A percentile compares a stretch with the other conserved stretches of the same genome.
Evolutionary conservation across 2,329 filamentous ascomycete species (phyloP).

Genomic region (Cyanodermella asteris): DNA sequence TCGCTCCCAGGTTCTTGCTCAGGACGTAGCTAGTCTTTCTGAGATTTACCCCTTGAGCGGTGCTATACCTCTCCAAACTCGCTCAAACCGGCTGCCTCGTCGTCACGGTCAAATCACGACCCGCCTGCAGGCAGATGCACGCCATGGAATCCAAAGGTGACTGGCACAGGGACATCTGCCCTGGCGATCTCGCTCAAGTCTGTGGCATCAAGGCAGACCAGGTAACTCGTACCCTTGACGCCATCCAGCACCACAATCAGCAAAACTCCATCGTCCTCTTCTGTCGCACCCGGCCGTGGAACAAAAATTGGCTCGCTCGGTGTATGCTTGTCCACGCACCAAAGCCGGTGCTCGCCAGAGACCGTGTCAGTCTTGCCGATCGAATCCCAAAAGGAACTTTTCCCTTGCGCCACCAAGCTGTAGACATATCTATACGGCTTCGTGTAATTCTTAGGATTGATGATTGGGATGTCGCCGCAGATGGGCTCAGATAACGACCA

Average conservation of each 20-base stretch:
- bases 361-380: constrained; percentile 30
- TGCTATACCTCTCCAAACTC: too few species aligned
- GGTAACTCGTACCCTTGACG: constrained; percentile 25
- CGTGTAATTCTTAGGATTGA: constrained; percentile 24
- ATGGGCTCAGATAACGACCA: constrained; percentile 8
- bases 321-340: constrained; percentile 27
- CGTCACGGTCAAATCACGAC: too few species aligned
- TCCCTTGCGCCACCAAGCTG: constrained; percentile 21
- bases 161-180: constrained; percentile 24
- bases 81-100: too few species aligned
- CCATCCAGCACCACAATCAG: constrained; percentile 33
- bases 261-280: constrained; percentile 31
- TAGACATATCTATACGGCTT: constrained; percentile 29
- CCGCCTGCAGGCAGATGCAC: too few species aligned
- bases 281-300: constrained; percentile 15
- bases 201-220: constrained; percentile 29
- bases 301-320: constrained; percentile 34
- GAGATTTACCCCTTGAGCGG: too few species aligned
- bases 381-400: constrained; percentile 28
- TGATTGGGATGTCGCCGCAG: constrained; percentile 25
- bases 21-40: too few species aligned
- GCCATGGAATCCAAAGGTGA: constrained; percentile 34
- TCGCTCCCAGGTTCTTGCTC: too few species aligned
- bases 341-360: constrained; percentile 18
- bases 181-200: constrained; percentile 27